These are phyloP conservation scores for Lagenidium sp. DNA, from an alignment of 352 stramenopile genomes.

Conservation along the genomic window DNA sequence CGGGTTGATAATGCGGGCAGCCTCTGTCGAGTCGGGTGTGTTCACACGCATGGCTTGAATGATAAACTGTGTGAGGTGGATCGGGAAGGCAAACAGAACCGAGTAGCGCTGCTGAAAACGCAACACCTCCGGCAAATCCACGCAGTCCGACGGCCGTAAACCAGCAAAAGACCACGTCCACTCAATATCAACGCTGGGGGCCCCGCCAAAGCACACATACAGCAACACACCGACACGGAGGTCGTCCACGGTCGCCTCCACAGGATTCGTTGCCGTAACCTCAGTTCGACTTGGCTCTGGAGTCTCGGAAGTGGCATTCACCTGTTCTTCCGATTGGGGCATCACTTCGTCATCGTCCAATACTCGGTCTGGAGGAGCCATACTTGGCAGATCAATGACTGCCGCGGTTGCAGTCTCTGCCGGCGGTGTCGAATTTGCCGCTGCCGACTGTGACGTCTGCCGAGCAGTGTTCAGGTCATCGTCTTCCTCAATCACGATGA, in stretches of 20 bases:
- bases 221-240: conserved; percentile 37
- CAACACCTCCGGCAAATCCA: conserved; percentile 24
- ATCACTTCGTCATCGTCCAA: conserved; percentile 5
- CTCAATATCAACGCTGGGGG: conserved; percentile 29
- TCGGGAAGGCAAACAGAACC: conserved; percentile 25
- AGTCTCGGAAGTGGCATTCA: background rate
- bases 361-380: conserved; percentile 24
- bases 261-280: no score
- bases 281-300: background rate
- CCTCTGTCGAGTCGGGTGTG: no score
- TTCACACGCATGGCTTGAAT: conserved; percentile 30
- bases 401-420: no score
- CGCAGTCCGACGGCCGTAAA: conserved; percentile 27
- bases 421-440: no score
- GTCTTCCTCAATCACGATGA: conserved; percentile 70
- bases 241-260: conserved; percentile 21
- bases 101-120: conserved; percentile 27
- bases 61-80: conserved; percentile 42
- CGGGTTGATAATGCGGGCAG: no score
- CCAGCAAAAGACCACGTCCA: conserved; percentile 32
- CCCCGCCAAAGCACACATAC: conserved; percentile 51
- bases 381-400: conserved; percentile 16
- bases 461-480: conserved; percentile 27
- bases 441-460: no score
- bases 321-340: background rate